phyloP scores from a whole-genome alignment of 768 basidiomycete species.

The Tulasnella sp. region DNA sequence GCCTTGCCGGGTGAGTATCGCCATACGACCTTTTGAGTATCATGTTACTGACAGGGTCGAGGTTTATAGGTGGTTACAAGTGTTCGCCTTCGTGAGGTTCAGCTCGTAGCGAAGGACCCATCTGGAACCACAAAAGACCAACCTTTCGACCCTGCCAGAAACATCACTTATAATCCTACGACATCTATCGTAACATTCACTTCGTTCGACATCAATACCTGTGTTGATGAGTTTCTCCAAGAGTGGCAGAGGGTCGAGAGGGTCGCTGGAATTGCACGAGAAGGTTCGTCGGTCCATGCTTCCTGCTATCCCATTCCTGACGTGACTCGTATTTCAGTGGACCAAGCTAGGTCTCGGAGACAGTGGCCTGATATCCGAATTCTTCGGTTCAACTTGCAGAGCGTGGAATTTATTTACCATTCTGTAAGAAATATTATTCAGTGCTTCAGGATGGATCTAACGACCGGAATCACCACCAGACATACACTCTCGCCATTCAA shows the following conservation, averaged over 20 bases:
- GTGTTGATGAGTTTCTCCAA: conserved; percentile 85
- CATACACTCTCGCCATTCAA: conserved; percentile 24
- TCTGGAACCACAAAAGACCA: background rate
- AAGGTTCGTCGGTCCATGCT: conserved; percentile 49
- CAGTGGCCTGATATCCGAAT: conserved; percentile 74
- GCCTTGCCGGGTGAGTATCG: conserved; percentile 50
- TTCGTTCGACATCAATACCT: conserved; percentile 80
- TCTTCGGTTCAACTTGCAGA: conserved; percentile 85
- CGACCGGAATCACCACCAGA: background rate
- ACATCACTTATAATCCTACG: conserved; percentile 84
- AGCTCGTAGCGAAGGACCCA: conserved; percentile 51
- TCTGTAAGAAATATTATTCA: conserved; percentile 30
- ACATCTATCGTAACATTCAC: conserved; percentile 87
- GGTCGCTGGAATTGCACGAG: conserved; percentile 89
- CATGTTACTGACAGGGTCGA: conserved; percentile 28
- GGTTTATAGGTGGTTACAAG: conserved; percentile 71
- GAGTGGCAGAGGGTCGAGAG: conserved; percentile 92
- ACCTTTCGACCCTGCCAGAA: conserved; percentile 77
- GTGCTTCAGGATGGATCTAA: background rate
- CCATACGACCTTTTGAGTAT: background rate
- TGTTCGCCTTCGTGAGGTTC: conserved; percentile 86
- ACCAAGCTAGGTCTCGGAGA: conserved; percentile 48
- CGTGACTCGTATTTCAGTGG: conserved; percentile 68
- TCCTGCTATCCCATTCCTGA: background rate
- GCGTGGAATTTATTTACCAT: conserved; percentile 79